Evolutionary conservation across 176 grass and related monocot species (phyloP), one percentile per base, ranked within the genome.

Genomic region (Musa itinerans): DNA sequence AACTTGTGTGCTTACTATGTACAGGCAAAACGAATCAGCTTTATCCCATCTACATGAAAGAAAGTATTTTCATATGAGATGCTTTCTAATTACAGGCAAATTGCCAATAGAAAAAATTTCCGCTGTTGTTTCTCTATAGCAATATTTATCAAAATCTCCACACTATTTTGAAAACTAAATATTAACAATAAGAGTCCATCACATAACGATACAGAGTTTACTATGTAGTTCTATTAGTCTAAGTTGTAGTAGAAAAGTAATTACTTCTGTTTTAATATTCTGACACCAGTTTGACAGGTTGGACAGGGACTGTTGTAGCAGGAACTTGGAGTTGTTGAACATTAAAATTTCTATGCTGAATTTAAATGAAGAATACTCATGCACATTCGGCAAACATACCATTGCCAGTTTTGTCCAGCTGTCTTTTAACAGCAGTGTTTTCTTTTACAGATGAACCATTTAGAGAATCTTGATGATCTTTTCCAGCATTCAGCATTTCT

Each of bases 401-500:
- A 86, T 90, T 88, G 76, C 54, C 52, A 68, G 78, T 78, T 71
- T 57, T 77, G 48, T 87, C 90, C 72, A 82, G 83, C 61, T 76
- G 68, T 72, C 91, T 99, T 91, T 94, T 99, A 23, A 72, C 55
- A 66, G 79, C 72, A 81, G 70, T 50, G 68, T 22, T 79, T 82
- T 58, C 23, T 52, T 62, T 58, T 34, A 65, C 15, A 43, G 78
- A 81, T 23, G 89, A 80, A 69, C 58, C 74, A 79, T 86, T 76
- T 13, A 63, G 19, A 77, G 49, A 69, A 52, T 83, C 80, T 67
- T 78, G 53, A 59, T 53, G 53, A 67, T 27, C 59, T 56, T 65
- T 81, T 62, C 19, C 69, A 81, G 69, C 43, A 90, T 83, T 85
- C 88, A 82, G 20, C 4, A 73, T 77, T 65, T 77, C 75, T 65